These are phyloP conservation scores for Lolium perenne DNA, from an alignment of 176 grass and related monocot genomes.

Conservation along the genomic window DNA sequence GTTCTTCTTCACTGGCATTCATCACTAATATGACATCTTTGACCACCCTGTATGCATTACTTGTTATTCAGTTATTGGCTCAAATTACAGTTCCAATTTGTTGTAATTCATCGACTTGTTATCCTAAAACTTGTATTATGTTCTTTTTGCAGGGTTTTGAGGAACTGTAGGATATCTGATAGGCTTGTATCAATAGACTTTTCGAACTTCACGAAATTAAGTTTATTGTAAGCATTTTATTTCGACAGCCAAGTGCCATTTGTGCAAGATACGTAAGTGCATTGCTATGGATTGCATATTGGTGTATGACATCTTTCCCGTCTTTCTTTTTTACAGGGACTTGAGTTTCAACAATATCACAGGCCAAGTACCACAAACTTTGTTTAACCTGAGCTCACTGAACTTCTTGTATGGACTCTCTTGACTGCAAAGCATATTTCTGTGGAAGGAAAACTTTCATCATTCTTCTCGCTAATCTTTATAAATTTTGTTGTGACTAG, in stretches of 20 bases:
- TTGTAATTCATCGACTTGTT: neutral
- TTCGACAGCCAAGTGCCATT: neutral
- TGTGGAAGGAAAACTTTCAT: conserved; percentile 41
- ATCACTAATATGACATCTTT: conserved; percentile 70
- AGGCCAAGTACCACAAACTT: conserved; percentile 69
- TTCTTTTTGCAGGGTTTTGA: conserved; percentile 71
- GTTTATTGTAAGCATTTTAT: conserved; percentile 50
- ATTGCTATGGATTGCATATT: conserved; percentile 26
- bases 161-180: conserved; percentile 87
- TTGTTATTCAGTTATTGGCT: neutral
- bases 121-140: conserved; percentile 12
- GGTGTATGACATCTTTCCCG: neutral
- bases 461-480: conserved; percentile 16
- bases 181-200: conserved; percentile 68
- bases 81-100: neutral
- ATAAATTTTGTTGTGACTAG: neutral
- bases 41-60: conserved; percentile 52
- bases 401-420: conserved; percentile 50
- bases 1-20: conserved; percentile 72
- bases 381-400: conserved; percentile 66
- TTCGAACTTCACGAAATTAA: conserved; percentile 47
- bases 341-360: conserved; percentile 96
- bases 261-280: neutral
- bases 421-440: neutral
- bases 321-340: conserved; percentile 54